These are phyloP conservation scores for Piromyces finnis DNA, from an alignment of 192 early-diverging fungal species.

Conservation along the genomic window DNA sequence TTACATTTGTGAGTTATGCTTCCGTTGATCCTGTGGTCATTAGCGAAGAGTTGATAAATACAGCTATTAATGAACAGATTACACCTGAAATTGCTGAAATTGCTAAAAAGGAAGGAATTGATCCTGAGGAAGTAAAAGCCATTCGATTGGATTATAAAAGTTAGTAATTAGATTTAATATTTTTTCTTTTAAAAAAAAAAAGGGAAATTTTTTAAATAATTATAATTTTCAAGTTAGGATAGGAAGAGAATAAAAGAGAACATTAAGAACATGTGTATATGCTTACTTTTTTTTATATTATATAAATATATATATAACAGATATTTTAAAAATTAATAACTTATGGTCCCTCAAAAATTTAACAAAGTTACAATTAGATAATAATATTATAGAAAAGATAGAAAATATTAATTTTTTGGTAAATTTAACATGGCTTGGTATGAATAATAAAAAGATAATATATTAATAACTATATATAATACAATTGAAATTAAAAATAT, in stretches of 20 bases:
- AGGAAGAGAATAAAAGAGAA: too few species aligned
- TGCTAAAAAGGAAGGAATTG: conserved; percentile 34
- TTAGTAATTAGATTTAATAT: neutral
- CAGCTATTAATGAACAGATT: conserved; percentile 36
- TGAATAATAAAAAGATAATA: too few species aligned
- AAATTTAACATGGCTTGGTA: conserved; percentile 41
- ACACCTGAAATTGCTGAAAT: conserved; percentile 35
- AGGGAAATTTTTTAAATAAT: neutral
- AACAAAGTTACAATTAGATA: conserved; percentile 43
- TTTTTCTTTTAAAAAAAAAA: neutral
- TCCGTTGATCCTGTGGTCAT: conserved; percentile 41
- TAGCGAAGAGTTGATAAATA: conserved; percentile 36
- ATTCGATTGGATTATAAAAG: conserved; percentile 46
- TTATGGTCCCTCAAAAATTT: conserved; percentile 38
- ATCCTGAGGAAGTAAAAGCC: conserved; percentile 18
- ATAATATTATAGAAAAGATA: conserved; percentile 48
- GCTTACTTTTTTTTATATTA: neutral
- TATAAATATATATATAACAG: conserved; percentile 6
- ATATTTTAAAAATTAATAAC: conserved; percentile 48
- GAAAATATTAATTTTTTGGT: conserved; percentile 36
- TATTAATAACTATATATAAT: too few species aligned
- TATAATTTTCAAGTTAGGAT: neutral
- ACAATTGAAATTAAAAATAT: too few species aligned
- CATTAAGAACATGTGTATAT: too few species aligned
- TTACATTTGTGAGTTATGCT: conserved; percentile 13